Conservation (phyloP, 2,329 filamentous ascomycete species). For the Sporothrix pseudoabietina region DNA sequence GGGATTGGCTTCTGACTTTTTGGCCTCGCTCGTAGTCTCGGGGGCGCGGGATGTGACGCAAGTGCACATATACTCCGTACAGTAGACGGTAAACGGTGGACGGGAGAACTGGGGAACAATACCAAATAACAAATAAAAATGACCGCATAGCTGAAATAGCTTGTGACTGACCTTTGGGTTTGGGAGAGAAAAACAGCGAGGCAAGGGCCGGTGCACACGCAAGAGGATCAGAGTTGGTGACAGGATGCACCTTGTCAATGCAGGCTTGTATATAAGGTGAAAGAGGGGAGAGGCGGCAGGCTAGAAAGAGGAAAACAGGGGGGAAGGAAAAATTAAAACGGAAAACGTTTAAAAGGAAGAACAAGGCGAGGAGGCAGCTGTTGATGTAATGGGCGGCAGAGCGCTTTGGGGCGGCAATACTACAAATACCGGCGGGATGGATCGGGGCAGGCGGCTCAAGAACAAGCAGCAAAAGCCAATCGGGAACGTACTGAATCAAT, state of each 20-base stretch:
- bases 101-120: slow-evolving; percentile 4
- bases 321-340: background rate
- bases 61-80: background rate
- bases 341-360: background rate
- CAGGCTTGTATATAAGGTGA: background rate
- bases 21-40: background rate
- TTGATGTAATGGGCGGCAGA: slow-evolving; percentile 14
- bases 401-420: slow-evolving; percentile 29
- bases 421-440: slow-evolving; percentile 23
- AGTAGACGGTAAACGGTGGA: background rate
- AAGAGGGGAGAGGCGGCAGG: slow-evolving; percentile 5
- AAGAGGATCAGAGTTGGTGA: background rate
- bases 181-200: slow-evolving; percentile 26
- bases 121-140: background rate
- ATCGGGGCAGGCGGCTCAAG: slow-evolving; percentile 24
- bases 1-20: slow-evolving; percentile 2
- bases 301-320: background rate
- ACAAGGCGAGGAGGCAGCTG: background rate
- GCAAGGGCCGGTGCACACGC: slow-evolving; percentile 20
- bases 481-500: background rate
- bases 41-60: slow-evolving; percentile 20
- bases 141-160: background rate
- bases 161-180: slow-evolving; percentile 26
- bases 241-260: background rate
- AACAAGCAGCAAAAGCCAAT: slow-evolving; percentile 12